phyloP scores from a whole-genome alignment of 2,329 filamentous ascomycete genomes.

The Blastomyces parvus region DNA sequence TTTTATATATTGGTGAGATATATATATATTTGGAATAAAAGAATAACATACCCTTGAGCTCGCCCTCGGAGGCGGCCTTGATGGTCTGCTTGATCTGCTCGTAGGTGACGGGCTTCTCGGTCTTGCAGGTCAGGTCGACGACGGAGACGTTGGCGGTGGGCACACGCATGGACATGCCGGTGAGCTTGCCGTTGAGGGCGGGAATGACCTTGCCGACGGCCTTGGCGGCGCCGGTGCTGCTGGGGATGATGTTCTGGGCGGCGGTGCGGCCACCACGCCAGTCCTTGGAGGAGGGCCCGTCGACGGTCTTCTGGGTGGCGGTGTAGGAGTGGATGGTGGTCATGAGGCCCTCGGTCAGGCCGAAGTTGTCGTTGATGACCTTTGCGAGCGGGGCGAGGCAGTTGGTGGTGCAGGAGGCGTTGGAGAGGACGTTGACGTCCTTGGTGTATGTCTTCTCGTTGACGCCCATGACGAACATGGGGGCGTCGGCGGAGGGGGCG shows the following conservation, averaged over 20 bases:
- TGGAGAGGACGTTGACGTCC: slow-evolving; percentile 89
- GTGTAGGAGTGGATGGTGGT: slow-evolving; percentile 99
- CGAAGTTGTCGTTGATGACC: slow-evolving; percentile 98
- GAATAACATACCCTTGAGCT: slow-evolving; percentile 64
- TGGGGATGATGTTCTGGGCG: slow-evolving; percentile 99
- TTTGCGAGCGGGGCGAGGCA: slow-evolving; percentile 98
- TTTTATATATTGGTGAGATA: neutral
- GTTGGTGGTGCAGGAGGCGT: slow-evolving; percentile 99
- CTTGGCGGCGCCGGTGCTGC: slow-evolving; percentile 98
- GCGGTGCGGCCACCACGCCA: slow-evolving; percentile 98
- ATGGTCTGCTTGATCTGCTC: slow-evolving; percentile 88
- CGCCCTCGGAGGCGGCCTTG: slow-evolving; percentile 75
- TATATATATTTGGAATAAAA: neutral
- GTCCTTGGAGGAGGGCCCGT: slow-evolving; percentile 96
- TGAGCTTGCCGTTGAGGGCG: slow-evolving; percentile 96
- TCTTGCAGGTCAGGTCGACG: slow-evolving; percentile 88
- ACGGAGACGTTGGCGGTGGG: slow-evolving; percentile 98
- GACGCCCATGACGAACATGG: slow-evolving; percentile 99
- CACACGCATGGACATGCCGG: slow-evolving; percentile 99
- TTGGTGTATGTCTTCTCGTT: slow-evolving; percentile 91
- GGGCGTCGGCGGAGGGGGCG: slow-evolving; percentile 60
- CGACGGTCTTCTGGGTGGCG: slow-evolving; percentile 98
- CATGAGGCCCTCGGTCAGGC: slow-evolving; percentile 97
- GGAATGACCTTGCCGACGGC: slow-evolving; percentile 99
- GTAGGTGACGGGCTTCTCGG: slow-evolving; percentile 67